Percentiles rank a stretch among this genome's conserved stretches.
Conservation (phyloP, 2,329 filamentous ascomycete genomes). For the Xylariaceae sp. region DNA sequence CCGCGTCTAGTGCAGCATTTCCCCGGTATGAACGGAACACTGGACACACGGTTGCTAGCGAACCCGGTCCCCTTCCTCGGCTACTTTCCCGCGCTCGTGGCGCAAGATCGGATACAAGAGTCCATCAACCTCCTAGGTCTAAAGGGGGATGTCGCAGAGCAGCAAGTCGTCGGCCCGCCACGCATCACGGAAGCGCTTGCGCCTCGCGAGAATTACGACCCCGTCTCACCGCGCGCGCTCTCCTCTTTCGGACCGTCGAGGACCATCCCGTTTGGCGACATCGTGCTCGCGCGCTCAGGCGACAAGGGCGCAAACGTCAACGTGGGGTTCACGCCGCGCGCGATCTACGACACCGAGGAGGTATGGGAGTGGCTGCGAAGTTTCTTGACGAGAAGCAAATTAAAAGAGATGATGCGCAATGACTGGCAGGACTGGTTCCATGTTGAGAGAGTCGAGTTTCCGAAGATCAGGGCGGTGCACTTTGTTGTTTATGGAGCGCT, state of each 20-base stretch:
- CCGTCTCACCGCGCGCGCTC: slow-evolving; percentile 12
- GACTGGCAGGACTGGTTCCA: slow-evolving; percentile 38
- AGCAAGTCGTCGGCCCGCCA: slow-evolving; percentile 23
- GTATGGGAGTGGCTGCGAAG: slow-evolving; percentile 37
- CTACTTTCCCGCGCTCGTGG: slow-evolving; percentile 36
- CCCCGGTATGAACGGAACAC: slow-evolving; percentile 37
- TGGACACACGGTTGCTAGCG: slow-evolving; percentile 37
- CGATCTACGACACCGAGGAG: slow-evolving; percentile 33
- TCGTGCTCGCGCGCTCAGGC: slow-evolving; percentile 22
- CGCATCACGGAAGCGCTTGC: slow-evolving; percentile 25
- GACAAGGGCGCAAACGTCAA: slow-evolving; percentile 28
- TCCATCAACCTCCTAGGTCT: slow-evolving; percentile 14
- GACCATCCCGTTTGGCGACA: slow-evolving; percentile 33
- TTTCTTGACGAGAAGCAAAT: slow-evolving; percentile 32
- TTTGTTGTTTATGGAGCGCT: slow-evolving; percentile 45
- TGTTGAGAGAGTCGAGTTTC: slow-evolving; percentile 45
- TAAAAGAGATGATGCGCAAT: slow-evolving; percentile 37
- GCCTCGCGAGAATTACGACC: slow-evolving; percentile 24
- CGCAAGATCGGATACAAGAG: slow-evolving; percentile 24
- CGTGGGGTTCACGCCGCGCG: slow-evolving; percentile 34
- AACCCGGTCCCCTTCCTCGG: slow-evolving; percentile 36
- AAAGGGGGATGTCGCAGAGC: slow-evolving; percentile 2
- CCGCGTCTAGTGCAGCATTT: slow-evolving; percentile 36
- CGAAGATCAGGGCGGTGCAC: slow-evolving; percentile 41
- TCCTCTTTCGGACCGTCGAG: slow-evolving; percentile 37